Evolutionary conservation across 179 eudicot species (phyloP), one percentile per base, ranked within the genome.

Genomic region (Spinacia oleracea): DNA sequence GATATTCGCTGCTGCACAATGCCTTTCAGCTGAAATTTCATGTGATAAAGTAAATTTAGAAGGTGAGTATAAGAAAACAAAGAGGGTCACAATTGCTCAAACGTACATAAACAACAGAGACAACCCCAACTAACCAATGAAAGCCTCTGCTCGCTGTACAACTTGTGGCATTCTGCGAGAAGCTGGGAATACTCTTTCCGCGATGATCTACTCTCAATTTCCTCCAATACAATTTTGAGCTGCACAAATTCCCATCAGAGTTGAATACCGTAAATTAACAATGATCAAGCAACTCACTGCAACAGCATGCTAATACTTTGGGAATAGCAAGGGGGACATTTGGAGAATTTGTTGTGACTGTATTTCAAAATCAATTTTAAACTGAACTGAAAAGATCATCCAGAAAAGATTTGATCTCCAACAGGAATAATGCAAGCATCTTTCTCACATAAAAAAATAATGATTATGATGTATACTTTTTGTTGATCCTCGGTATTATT

Each of bases 141-240:
- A 64, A 93, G 95, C 63, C 98, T 88, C 87, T 95, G 97, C 85
- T 95, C 98, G 64, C 98, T 91, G 84, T 93, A 95, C 81, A 95
- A 83, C 78, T 86, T 93, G 90, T 95, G 98, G 83, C 98, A 95
- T 82, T 95, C 98, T n/a, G 86, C 88, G 79, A 95, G 97, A 56
- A 95, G 85, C 83, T 93, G 98, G 76, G 85, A 86, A 82, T 93
- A 95, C 77, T 93, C 98, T 89, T 90, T 95, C 85, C 97, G 89
- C 40, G 94, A 80, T 74, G 92, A 89, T 87, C 98, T 91, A 82
- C 93, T 86, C 86, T 95, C 98, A 78, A 95, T 86, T 90, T 95
- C 98, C 88, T 89, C 97, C 84, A 95, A 81, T 58, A 93, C 97
- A 79, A 92, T 89, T 85, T 95, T 95, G 83, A 95, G 97, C 98